phyloP scores from a whole-genome alignment of 2,329 filamentous ascomycete species.

The Emergomyces orientalis region DNA sequence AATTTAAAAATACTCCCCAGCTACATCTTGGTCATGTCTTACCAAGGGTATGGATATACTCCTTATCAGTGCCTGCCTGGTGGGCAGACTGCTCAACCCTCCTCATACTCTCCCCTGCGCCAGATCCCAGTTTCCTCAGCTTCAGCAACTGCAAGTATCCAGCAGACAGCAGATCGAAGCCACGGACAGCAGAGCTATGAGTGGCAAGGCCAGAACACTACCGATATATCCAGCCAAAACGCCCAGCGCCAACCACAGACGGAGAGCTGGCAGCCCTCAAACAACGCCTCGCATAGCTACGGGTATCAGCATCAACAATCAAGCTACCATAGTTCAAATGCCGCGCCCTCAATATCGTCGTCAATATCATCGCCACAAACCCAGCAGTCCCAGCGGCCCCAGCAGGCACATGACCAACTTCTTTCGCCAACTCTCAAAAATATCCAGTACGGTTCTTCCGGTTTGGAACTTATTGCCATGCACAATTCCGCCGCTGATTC shows the following conservation, averaged over 20 bases:
- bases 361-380: constrained; percentile 1
- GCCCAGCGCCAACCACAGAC: constrained; percentile 3
- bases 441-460: background rate
- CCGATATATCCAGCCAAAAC: constrained; percentile 5
- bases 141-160: constrained; percentile 2
- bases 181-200: constrained; percentile 11
- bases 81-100: constrained; percentile 5
- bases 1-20: background rate
- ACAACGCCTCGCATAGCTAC: constrained; percentile 5
- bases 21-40: constrained; percentile 11
- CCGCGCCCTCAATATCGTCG: background rate
- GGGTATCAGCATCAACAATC: constrained; percentile 9
- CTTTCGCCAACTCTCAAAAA: background rate
- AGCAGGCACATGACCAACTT: background rate
- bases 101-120: constrained; percentile 8
- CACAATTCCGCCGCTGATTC: background rate
- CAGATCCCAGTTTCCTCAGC: constrained; percentile 5
- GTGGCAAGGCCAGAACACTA: constrained; percentile 12
- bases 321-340: constrained; percentile 9
- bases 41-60: constrained; percentile 13
- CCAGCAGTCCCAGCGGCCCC: constrained; percentile 5
- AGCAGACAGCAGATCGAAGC: constrained; percentile 5
- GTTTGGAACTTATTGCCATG: background rate
- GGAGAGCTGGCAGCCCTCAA: constrained; percentile 9
- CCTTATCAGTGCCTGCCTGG: constrained; percentile 11